Base-by-base conservation (phyloP, 345 rosid species). In the Bruguiera gymnorhiza region DNA sequence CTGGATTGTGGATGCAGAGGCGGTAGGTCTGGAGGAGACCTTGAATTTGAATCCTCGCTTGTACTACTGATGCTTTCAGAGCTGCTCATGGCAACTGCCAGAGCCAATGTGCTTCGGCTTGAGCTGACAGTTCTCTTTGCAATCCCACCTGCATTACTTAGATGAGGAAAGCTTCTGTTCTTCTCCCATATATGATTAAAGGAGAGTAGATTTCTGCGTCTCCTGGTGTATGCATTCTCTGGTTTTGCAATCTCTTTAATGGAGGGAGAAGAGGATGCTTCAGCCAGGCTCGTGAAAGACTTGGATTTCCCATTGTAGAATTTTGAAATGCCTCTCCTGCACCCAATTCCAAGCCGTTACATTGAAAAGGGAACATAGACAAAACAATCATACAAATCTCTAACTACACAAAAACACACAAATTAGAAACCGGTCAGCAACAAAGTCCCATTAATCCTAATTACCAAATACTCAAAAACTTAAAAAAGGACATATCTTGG, bases 271-370 rank as follows among this genome's bases (percentile, higher is more conserved):
- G 89, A 66, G 3, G 91, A 75, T 0, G 85, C 87, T 3, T 77
- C 86, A 0, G 76, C 82, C 55, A 95, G 63, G 69, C 81, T 90
- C 0, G 97, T 84, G 63, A 82, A 95, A 0, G 97, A 90, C 79
- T 84, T 92, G 0, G 99, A 92, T 77, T 92, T 95, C 6, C 99
- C 99, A 59, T 66, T 76, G 78, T 90, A 95, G 76, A 81, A 92
- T 37, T 72, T 88, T 1, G 99, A 95, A 57, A 95, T 88, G 13
- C 98, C 93, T 76, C 83, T 85, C 85, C 98, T 90, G 87, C 68
- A 76, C 70, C 32, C 73, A 73, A 55, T 55, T 26, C 60, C 11
- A 23, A 21, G 11, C 30, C 60, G 5, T 10, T 19, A 3, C 11
- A 26, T 55, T 2, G 11, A 9, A 23, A 23, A 43, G 1, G 50